phyloP scores from a whole-genome alignment of 768 basidiomycete species.

The Tricholomella constricta region DNA sequence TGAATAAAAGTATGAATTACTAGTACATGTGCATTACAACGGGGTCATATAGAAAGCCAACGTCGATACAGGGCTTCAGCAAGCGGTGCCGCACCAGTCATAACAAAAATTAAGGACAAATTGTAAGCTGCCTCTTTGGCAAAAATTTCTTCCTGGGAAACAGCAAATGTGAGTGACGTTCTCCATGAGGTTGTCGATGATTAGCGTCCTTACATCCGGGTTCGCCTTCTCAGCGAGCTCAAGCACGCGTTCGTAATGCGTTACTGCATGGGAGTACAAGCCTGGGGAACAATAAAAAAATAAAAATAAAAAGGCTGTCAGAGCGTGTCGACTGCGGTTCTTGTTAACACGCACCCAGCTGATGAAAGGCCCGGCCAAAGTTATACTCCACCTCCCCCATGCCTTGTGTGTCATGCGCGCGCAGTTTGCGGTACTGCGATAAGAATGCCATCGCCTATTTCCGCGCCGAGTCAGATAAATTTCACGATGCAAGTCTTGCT shows the following conservation, averaged over 20 bases:
- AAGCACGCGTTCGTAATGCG: conserved; percentile 81
- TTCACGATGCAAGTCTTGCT: not conserved
- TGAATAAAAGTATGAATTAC: too few species aligned
- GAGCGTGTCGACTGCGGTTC: not conserved
- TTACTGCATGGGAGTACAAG: conserved; percentile 76
- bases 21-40: not conserved
- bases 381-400: conserved; percentile 89
- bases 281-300: conserved; percentile 43
- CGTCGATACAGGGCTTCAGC: conserved; percentile 71
- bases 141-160: conserved; percentile 52
- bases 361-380: conserved; percentile 89
- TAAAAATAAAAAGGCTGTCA: not conserved
- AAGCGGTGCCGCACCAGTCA: conserved; percentile 71
- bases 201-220: conserved; percentile 27
- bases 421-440: conserved; percentile 72
- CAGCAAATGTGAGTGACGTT: too few species aligned
- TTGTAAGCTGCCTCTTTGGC: conserved; percentile 87
- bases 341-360: conserved; percentile 61
- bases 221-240: conserved; percentile 52
- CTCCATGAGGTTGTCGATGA: too few species aligned
- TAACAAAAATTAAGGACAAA: conserved; percentile 77
- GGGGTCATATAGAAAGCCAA: conserved; percentile 75
- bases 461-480: not conserved
- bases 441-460: conserved; percentile 84
- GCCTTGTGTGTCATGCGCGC: conserved; percentile 43